phyloP scores from a whole-genome alignment of 305 asterid species.

The Salvia sclarea region DNA sequence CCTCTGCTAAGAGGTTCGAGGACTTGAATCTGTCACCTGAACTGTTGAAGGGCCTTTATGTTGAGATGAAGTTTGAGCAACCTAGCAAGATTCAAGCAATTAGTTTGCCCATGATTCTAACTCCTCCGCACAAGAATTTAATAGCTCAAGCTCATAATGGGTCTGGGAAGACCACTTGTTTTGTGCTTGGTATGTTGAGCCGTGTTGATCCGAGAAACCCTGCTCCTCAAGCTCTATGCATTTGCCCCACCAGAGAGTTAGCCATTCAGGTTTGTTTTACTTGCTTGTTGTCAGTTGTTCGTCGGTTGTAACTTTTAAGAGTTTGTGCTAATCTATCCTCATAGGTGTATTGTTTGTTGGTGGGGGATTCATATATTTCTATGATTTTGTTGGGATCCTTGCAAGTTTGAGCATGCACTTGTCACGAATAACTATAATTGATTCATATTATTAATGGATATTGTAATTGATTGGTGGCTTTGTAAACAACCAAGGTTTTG shows the following conservation, averaged over 20 bases:
- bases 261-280: slow-evolving; percentile 73
- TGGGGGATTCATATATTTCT: background rate
- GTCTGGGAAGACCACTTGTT: slow-evolving; percentile 95
- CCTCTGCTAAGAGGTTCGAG: slow-evolving; percentile 78
- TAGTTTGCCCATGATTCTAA: slow-evolving; percentile 90
- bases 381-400: background rate
- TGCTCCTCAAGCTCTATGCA: slow-evolving; percentile 93
- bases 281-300: slow-evolving; percentile 18
- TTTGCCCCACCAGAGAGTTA: slow-evolving; percentile 92
- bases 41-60: slow-evolving; percentile 71
- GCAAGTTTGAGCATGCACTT: background rate
- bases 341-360: background rate
- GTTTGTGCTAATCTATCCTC: background rate
- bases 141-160: slow-evolving; percentile 98
- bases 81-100: slow-evolving; percentile 84
- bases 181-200: slow-evolving; percentile 95
- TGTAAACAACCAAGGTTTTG: background rate
- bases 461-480: background rate
- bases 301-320: background rate
- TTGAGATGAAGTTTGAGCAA: slow-evolving; percentile 77
- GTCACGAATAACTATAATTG: background rate
- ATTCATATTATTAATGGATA: background rate
- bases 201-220: slow-evolving; percentile 63
- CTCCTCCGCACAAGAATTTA: slow-evolving; percentile 77
- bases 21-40: slow-evolving; percentile 74